phyloP scores from a whole-genome alignment of 2,329 filamentous ascomycete species.

The Colletotrichum graminicola region DNA sequence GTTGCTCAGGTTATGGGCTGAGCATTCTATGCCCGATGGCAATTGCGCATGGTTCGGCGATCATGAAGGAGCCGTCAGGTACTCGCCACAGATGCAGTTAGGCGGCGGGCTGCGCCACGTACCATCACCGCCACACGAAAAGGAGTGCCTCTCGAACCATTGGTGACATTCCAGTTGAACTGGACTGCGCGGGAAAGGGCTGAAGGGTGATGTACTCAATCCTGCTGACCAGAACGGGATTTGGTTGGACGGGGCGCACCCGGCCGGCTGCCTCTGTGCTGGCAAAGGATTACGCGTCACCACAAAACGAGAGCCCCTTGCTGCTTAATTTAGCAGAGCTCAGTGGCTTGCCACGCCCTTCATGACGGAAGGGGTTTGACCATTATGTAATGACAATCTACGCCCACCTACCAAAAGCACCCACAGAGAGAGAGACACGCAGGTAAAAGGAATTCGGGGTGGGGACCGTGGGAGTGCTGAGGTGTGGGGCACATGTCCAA shows the following conservation, averaged over 20 bases:
- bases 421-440: constrained; percentile 16
- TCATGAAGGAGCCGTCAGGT: constrained; percentile 7
- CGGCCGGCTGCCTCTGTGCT: background rate
- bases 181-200: constrained; percentile 16
- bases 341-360: constrained; percentile 14
- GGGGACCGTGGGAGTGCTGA: constrained; percentile 3
- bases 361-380: constrained; percentile 11
- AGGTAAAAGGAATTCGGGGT: background rate
- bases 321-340: constrained; percentile 29
- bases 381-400: constrained; percentile 36
- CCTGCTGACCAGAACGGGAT: constrained; percentile 28
- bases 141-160: background rate
- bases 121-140: constrained; percentile 33
- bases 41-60: constrained; percentile 9
- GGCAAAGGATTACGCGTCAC: constrained; percentile 38
- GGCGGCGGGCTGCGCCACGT: constrained; percentile 18
- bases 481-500: constrained; percentile 39
- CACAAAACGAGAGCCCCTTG: constrained; percentile 4
- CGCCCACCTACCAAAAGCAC: background rate
- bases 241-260: constrained; percentile 20
- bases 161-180: constrained; percentile 7
- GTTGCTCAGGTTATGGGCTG: constrained; percentile 54
- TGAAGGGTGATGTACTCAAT: constrained; percentile 2
- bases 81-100: constrained; percentile 16
- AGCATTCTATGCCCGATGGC: background rate